Base-by-base conservation (phyloP, 805 yeast genomes). In the Tetrapisispora namnaoensis region DNA sequence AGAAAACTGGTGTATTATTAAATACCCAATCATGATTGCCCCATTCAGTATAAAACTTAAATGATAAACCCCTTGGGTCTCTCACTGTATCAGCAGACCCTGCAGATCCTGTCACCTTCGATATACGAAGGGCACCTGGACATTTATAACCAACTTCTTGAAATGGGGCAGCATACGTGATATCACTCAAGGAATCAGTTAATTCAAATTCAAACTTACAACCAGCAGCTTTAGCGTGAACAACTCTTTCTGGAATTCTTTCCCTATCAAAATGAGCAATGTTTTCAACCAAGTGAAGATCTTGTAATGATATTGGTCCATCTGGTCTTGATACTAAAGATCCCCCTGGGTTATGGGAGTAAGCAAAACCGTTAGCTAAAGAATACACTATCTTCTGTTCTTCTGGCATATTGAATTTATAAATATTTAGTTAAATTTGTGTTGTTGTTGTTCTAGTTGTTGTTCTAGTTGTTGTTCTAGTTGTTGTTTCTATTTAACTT, bases 11-110 rank as follows among this genome's bases (percentile, higher is more conserved):
- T 27, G 93, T 86, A 70, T 86, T 86, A 75, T 85, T 86, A 71
- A 82, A 83, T 24, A 86, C 95, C 71, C 83, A 79, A 70, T 86
- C 95, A 68, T 82, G 75, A 70, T 83, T 82, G 59, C 95, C 93
- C 69, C 86, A 86, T 62, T 85, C 85, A 37, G 95, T 85, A 69
- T 84, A 83, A 53, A 86, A 75, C 69, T 86, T 86, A 59, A 82
- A 78, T 45, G 93, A 76, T 62, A 84, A 83, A 20, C 95, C 95
- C 72, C 95, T 78, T 59, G 95, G 95, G 67, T 86, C 95, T 72
- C 95, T 79, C 27, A 85, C 87, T 40, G 90, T 75, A 65, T 86
- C 95, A 2, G 93, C 80, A 37, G 88, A 77, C 42, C 93, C 95
- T 47, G 72, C 68, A 69, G 86, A 95, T 55, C 93, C 93, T 58